Evolutionary conservation across 179 eudicot species (phyloP), one percentile per base, ranked within the genome.

Genomic region (Vitellaria paradoxa): DNA sequence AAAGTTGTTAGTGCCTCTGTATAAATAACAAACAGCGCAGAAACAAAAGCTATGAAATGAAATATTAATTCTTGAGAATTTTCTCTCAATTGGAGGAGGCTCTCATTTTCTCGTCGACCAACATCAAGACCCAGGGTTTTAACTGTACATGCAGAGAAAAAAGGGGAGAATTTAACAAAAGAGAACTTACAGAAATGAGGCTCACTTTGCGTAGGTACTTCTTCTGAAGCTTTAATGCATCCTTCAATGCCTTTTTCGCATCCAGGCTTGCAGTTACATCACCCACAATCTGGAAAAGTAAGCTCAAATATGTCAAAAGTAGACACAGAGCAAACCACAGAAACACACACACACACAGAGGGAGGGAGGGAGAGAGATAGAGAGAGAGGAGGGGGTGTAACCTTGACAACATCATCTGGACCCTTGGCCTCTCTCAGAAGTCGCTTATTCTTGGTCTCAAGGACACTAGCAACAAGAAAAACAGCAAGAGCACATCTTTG

Each of bases 381-480:
- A 53, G n/a, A 13, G 50, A 8, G 13, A 3, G 24, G 20, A 11
- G 47, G 61, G 60, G 13, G 46, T 49, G 70, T 59, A 52, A 96
- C 99, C 92, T 89, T 87, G 70, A 92, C 96, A 75, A 96, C 97
- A 77, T 96, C 98, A 70, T 96, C 99, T 17, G 91, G 86, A 76
- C 99, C 99, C 55, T 91, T 91, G 65, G 99, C 99, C 89, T 93
- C 94, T 79, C 86, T 87, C 47, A 89, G 86, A 60, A 96, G 92
- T 72, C 80, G 84, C 20, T 93, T 90, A 81, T 94, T 86, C 88
- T 92, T 96, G 49, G 88, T 90, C 87, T 96, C 94, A 61, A 93
- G 86, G 75, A 93, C 93, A 87, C 99, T 86, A 69, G 92, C 99
- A 77, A 88, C 97, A 26, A 96, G 97, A 76, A 92, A 96, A 77